A percentile compares a stretch with the other conserved stretches of the same genome.
phyloP scores from a whole-genome alignment of 441 rosid species.

The Oxalis stricta region DNA sequence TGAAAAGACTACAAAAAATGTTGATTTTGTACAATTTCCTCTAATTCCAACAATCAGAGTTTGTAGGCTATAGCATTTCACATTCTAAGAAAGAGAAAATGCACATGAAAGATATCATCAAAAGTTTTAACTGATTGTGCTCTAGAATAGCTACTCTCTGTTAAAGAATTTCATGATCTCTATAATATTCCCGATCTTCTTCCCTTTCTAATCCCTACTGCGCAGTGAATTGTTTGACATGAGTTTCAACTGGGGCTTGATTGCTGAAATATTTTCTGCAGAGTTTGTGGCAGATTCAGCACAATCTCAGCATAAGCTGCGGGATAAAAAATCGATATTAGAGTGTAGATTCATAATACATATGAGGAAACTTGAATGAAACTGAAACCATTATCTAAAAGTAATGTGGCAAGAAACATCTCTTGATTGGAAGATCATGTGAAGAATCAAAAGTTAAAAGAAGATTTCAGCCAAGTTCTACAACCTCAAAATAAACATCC shows the following conservation, averaged over 20 bases:
- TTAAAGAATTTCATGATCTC: no score
- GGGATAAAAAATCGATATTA: slow-evolving; percentile 6
- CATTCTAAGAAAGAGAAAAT: no score
- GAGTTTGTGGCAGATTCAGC: slow-evolving; percentile 48
- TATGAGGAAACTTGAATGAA: not conserved
- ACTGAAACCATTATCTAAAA: not conserved
- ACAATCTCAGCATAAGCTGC: slow-evolving; percentile 94
- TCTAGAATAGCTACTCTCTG: no score
- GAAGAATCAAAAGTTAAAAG: not conserved
- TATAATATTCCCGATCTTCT: no score
- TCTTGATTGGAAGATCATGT: not conserved
- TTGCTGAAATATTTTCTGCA: slow-evolving; percentile 38
- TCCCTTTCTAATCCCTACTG: no score
- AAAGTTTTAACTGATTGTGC: no score
- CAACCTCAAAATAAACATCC: not conserved
- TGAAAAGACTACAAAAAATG: no score
- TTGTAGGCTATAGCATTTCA: no score
- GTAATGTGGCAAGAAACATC: not conserved
- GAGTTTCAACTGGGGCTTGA: slow-evolving; percentile 15
- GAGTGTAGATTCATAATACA: not conserved
- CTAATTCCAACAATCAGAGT: no score
- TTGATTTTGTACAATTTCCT: no score
- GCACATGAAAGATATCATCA: no score
- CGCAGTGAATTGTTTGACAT: not conserved
- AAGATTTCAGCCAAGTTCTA: not conserved